Base-by-base conservation (phyloP, 2,329 filamentous ascomycete species). In the Eutypella sp. region DNA sequence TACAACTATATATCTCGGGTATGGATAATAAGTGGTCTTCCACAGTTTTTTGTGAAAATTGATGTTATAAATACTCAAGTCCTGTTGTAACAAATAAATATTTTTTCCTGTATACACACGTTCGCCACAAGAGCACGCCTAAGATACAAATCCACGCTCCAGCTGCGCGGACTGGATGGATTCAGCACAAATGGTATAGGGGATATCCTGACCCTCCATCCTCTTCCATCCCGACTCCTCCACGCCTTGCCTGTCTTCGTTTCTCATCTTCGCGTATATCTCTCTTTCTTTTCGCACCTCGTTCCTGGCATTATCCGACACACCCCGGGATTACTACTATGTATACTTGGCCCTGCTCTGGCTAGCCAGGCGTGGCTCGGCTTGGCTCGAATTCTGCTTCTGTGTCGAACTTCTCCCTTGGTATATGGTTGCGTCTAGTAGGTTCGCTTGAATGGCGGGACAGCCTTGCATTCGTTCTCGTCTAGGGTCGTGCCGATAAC, bases 391-490 rank as follows among this genome's bases (percentile, higher is more conserved):
- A 22, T 34, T 23, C 19, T 27, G 10, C 8, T 33, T 41, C 41
- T 45, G 23, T 25, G 24, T 33, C 15, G 24, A 40, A 15, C 31
- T 23, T n/a, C 27, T 36, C 33, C 40, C 46, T 40, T 10, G 42
- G 61, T 72, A 6, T 34, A 34, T 16, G 5, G n/a, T 16, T 8
- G 7, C 15, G 23, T 39, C 36, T 89, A 92, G 73, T 92, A 91
- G 63, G 87, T 85, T 76, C 87, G 82, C 83, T 96, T 96, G 81
- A 97, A 96, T 39, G 93, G 93, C 59, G 92, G 91, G 49, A 99
- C 89, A 55, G 89, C 75, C 79, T 93, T 90, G 84, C 93, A 97
- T 80, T 99, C 93, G 60, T 79, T 84, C 81, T 95, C 91, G 63
- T 97, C 93, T 57, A 99, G 76, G 22, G 93, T 97, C 52, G 80